Percentiles rank a stretch among this genome's conserved stretches.
phyloP scores from a whole-genome alignment of 208 protist genomes.

The Trypanosoma scelopori region DNA sequence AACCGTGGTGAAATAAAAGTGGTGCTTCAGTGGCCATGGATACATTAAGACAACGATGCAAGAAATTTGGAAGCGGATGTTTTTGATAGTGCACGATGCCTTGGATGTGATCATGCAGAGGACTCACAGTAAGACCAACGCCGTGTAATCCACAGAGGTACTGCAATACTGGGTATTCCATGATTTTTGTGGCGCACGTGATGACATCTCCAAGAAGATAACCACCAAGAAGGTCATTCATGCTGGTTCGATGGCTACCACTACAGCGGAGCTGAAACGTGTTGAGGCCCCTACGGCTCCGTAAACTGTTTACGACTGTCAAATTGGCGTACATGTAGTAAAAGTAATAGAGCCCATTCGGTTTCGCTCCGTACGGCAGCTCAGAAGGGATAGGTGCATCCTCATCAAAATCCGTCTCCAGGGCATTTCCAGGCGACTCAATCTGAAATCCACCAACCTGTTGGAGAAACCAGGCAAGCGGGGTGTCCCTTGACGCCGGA shows the following conservation, averaged over 20 bases:
- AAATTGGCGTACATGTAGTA: slow-evolving; percentile 99
- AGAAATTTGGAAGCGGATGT: slow-evolving; percentile 94
- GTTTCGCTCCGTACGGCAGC: slow-evolving; percentile 80
- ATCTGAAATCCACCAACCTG: slow-evolving; percentile 81
- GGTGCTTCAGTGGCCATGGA: slow-evolving; percentile 97
- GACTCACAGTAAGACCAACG: slow-evolving; percentile 96
- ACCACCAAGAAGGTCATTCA: slow-evolving; percentile 91
- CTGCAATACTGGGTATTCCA: slow-evolving; percentile 94
- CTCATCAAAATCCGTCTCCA: slow-evolving; percentile 66
- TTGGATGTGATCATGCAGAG: slow-evolving; percentile 96
- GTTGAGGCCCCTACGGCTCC: slow-evolving; percentile 67
- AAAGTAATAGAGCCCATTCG: slow-evolving; percentile 96
- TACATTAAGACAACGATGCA: slow-evolving; percentile 95
- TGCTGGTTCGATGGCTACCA: slow-evolving; percentile 76
- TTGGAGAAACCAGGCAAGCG: slow-evolving; percentile 90
- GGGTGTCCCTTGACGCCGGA: slow-evolving; percentile 65
- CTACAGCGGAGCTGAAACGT: slow-evolving; percentile 93
- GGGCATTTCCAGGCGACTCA: slow-evolving; percentile 69
- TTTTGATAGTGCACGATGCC: slow-evolving; percentile 93
- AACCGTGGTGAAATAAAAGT: slow-evolving; percentile 87
- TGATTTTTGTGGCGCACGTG: slow-evolving; percentile 94
- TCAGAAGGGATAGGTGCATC: slow-evolving; percentile 40
- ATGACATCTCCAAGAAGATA: slow-evolving; percentile 96
- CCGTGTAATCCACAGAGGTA: slow-evolving; percentile 97
- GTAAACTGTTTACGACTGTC: slow-evolving; percentile 93